Base-by-base conservation (phyloP, 257 asterid species). In the Avicennia marina region DNA sequence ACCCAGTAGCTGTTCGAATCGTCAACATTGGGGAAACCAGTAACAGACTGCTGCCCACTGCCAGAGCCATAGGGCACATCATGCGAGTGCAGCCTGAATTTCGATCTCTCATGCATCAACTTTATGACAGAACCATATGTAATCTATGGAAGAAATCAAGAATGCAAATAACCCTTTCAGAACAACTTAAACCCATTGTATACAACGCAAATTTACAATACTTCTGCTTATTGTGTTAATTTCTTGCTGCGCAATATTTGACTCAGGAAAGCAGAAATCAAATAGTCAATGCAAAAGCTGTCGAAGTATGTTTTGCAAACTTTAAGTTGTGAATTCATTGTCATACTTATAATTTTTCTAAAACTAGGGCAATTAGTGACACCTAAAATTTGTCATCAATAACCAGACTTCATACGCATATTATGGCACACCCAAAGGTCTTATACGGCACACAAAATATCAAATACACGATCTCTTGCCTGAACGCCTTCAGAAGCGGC, bases 51-150 rank as follows among this genome's bases (percentile, higher is more conserved):
- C 75, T 90, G 97, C 62, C 97, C 97, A 52, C 96, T 90, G 36
- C 97, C 97, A 52, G 97, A 90, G 54, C 97, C 96, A 69, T 90
- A 90, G 0, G 97, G 95, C 70, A 90, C 95, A 64, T 90, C 97
- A 34, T 90, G 97, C 0, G 97, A 90, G 60, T 90, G 97, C 33
- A 86, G 79, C 60, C 95, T 81, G 60, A 79, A 58, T 65, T 84
- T 84, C 13, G 97, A 82, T 66, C 15, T 81, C 72, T 84, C 97
- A n/a, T 90, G 97, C 95, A 81, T 86, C 86, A 90, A 73, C 70
- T 90, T 90, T 76, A 90, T 77, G 10, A 64, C 67, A 17, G 95
- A 90, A 11, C 97, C 95, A 70, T 81, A 84, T 5, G 95, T 86
- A 61, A 89, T 75, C 97, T 89, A 53, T 60, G 49, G 52, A 73